Evolutionary conservation across 2,329 filamentous ascomycete genomes (phyloP).

Genomic region (Epichloe typhina): DNA sequence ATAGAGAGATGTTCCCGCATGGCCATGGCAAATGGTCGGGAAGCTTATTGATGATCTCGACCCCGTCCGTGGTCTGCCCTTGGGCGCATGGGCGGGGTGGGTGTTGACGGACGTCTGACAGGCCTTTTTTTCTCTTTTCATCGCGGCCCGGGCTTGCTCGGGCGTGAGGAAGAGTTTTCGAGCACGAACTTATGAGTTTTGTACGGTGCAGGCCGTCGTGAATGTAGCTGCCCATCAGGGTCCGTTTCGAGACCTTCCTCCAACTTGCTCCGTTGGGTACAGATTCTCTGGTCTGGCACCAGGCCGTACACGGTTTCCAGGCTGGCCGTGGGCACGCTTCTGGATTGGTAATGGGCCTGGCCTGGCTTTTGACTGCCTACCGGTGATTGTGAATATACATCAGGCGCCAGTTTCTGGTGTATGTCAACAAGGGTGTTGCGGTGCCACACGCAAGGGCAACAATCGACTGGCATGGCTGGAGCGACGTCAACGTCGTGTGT

Average conservation of each 20-base stretch:
- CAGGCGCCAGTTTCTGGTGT: background rate
- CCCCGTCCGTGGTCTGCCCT: conserved; percentile 60
- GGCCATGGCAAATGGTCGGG: conserved; percentile 4
- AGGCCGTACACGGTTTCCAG: background rate
- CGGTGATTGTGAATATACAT: background rate
- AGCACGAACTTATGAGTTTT: too few relatives aligned
- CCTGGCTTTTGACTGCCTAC: background rate
- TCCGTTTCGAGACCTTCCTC: background rate
- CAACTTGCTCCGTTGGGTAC: background rate
- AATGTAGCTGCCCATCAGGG: too few relatives aligned
- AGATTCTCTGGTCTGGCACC: background rate
- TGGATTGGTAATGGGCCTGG: background rate
- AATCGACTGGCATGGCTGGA: background rate
- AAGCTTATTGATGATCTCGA: conserved; percentile 70
- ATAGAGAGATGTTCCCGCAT: conserved; percentile 52
- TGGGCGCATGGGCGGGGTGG: conserved; percentile 66
- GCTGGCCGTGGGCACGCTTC: too few relatives aligned
- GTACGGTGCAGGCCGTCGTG: too few relatives aligned
- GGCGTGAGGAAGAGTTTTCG: conserved; percentile 36
- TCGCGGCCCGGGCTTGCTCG: conserved; percentile 34
- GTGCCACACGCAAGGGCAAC: background rate
- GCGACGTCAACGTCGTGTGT: background rate
- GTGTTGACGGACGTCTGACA: conserved; percentile 86
- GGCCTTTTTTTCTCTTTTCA: conserved; percentile 46
- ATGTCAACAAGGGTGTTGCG: background rate